Evolutionary conservation across 805 yeast species (phyloP).

Genomic region (Candida dendrica): DNA sequence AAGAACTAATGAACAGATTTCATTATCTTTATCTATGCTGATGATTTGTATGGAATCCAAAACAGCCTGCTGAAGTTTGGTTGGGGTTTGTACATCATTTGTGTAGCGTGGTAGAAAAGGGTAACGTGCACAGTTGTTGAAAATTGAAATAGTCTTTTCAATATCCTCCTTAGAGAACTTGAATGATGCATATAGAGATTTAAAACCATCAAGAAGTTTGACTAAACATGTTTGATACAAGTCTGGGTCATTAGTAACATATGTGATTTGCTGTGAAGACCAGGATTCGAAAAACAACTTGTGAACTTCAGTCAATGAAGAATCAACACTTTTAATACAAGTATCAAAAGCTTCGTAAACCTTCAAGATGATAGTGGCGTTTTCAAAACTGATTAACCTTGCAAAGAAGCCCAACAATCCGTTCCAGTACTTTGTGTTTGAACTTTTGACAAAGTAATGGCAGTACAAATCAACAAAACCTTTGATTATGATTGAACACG

Average conservation of each 20-base stretch:
- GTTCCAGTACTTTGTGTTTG: conserved; percentile 41
- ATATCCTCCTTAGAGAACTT: conserved; percentile 27
- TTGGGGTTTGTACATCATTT: conserved; percentile 47
- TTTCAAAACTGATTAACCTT: conserved; percentile 30
- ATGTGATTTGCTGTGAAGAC: conserved; percentile 36
- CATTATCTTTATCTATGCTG: conserved; percentile 22
- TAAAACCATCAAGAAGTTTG: conserved; percentile 47
- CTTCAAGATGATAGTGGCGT: conserved; percentile 46
- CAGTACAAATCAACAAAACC: conserved; percentile 62
- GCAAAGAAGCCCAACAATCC: conserved; percentile 44
- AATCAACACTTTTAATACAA: background rate
- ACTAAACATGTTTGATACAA: conserved; percentile 55
- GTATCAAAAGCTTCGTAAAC: conserved; percentile 43
- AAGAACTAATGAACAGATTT: conserved; percentile 38
- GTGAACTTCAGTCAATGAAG: conserved; percentile 25
- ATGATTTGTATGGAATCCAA: conserved; percentile 37
- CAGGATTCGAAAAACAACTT: conserved; percentile 44
- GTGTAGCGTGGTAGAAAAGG: conserved; percentile 59
- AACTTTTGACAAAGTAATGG: conserved; percentile 38
- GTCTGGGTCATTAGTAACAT: conserved; percentile 30
- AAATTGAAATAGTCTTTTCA: conserved; percentile 45
- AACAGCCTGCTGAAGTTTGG: conserved; percentile 58
- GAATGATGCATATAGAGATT: conserved; percentile 34
- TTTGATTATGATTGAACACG: conserved; percentile 49
- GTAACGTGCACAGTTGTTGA: conserved; percentile 63